Evolutionary conservation across 2,329 filamentous ascomycete genomes (phyloP), one percentile per base, ranked within the genome.

Genomic region (Pyrenophora graminea): DNA sequence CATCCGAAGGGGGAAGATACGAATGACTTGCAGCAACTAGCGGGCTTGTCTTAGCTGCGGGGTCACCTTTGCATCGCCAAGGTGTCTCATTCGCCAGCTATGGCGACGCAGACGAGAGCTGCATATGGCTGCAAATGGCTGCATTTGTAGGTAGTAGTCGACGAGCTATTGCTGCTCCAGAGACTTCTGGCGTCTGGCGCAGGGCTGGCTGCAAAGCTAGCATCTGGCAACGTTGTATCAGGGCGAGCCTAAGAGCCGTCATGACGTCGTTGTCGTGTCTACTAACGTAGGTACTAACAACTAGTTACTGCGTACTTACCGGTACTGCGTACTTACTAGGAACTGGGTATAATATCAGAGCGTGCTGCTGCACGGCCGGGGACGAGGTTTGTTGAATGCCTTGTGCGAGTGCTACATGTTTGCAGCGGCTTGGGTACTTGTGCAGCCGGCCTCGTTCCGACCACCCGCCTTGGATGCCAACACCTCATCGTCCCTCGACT

Each of bases 21-120:
- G 60, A 67, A 66, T 72, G 69, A 69, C 69, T 69, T 72, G 69
- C 69, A 72, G 43, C 64, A 62, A 56, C 61, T 70, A 70, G 68
- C 63, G 63, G 57, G 9, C 59, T 56, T 58, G 57, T 47, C 51
- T 51, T 56, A 49, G 59, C 54, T 59, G 69, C 63, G 66, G 66
- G 67, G 66, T 64, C 58, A 55, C 55, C 58, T 59, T 59, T 45
- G 55, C 41, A 43, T 44, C 42, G 41, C 33, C 48, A 42, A 15
- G 39, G 34, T 42, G 41, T 55, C 39, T 57, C 39, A 66, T 69
- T 70, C 62, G 69, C 53, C 47, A 54, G 39, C 51, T 37, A 30
- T 34, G 25, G 48, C 46, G 51, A 56, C 30, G 43, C 44, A 56
- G 49, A 46, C 47, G 38, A 50, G 7, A 12, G 36, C 31, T 39